Conservation (phyloP, 2,329 filamentous ascomycete genomes). For the Colletotrichum sp. region DNA sequence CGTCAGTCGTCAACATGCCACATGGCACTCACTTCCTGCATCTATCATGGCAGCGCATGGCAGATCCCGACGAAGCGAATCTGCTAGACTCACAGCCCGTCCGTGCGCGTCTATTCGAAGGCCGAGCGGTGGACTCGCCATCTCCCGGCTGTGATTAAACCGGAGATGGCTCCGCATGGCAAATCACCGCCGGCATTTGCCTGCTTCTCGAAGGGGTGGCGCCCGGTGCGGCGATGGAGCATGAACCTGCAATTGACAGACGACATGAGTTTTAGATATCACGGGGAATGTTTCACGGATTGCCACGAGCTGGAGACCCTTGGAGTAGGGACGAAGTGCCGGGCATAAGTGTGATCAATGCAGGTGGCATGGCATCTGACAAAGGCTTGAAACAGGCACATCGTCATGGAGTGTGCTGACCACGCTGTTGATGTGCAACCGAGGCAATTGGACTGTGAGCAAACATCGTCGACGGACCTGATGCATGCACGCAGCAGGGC, state of each 20-base stretch:
- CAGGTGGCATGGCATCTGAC: background rate
- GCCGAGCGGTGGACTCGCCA: background rate
- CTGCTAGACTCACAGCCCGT: background rate
- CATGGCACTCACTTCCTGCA: background rate
- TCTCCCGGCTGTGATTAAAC: background rate
- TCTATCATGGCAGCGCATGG: background rate
- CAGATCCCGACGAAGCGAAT: background rate
- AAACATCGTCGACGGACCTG: background rate
- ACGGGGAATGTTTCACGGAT: slow-evolving; percentile 1
- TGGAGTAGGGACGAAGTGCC: background rate
- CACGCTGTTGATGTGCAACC: background rate
- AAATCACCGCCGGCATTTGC: background rate
- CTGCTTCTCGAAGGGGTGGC: background rate
- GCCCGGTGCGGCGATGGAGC: background rate
- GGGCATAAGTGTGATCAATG: background rate
- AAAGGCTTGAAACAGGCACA: slow-evolving; percentile 5
- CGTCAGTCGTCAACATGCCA: background rate
- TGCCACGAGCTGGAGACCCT: background rate
- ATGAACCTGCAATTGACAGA: background rate
- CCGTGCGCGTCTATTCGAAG: slow-evolving; percentile 10
- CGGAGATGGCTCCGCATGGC: background rate
- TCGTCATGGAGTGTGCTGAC: background rate
- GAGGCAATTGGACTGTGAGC: background rate
- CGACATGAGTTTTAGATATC: background rate
- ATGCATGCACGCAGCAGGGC: background rate